These are phyloP conservation scores for Metarhizium guizhouense DNA, from an alignment of 2,329 filamentous ascomycete genomes.

Conservation along the genomic window DNA sequence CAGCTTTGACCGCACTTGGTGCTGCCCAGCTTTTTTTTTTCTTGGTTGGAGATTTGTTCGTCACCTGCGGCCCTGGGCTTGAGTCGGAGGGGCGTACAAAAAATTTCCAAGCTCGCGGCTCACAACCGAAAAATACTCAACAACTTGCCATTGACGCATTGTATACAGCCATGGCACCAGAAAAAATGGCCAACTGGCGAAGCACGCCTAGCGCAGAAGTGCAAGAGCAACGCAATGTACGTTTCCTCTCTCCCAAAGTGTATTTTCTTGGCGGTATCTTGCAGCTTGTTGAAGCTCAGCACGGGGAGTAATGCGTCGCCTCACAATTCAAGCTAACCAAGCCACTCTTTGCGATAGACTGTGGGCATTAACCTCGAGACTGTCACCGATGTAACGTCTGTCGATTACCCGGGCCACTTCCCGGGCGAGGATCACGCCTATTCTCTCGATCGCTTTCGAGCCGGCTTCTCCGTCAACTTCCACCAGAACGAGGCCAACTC, in stretches of 20 bases:
- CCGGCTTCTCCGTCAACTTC: constrained; percentile 67
- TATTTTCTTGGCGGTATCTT: not conserved
- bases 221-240: constrained; percentile 52
- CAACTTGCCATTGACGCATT: not conserved
- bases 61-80: not conserved
- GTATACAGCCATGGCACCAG: constrained; percentile 21
- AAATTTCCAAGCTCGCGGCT: constrained; percentile 1
- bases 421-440: constrained; percentile 80
- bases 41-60: no score
- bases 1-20: no score
- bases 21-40: no score
- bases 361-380: constrained; percentile 85
- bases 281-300: not conserved
- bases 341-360: constrained; percentile 43
- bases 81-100: constrained; percentile 4
- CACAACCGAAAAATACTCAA: not conserved
- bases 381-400: constrained; percentile 79
- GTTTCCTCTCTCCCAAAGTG: constrained; percentile 6
- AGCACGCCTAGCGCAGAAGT: constrained; percentile 42
- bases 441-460: constrained; percentile 62
- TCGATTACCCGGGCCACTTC: constrained; percentile 86
- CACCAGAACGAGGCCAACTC: constrained; percentile 74
- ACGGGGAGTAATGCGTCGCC: not conserved
- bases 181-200: constrained; percentile 24
- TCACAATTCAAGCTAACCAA: constrained; percentile 5